Conservation (phyloP, 345 rosid species). For the Eutrema heterophyllum region DNA sequence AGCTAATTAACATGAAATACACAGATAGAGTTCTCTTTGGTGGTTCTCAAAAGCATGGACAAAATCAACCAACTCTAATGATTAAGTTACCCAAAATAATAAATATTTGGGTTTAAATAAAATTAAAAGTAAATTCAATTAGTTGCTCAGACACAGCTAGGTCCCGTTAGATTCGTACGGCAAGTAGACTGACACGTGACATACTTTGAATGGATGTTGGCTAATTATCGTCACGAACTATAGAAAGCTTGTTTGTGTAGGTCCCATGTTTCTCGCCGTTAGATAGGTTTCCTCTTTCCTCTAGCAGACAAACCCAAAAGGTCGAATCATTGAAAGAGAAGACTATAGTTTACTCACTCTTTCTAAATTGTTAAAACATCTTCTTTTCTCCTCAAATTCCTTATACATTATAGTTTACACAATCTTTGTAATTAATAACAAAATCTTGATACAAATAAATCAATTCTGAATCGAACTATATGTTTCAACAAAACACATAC, state of each 20-base stretch:
- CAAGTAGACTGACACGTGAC: not conserved
- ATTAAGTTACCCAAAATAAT: slow-evolving; percentile 1
- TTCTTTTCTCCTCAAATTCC: not conserved
- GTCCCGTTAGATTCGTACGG: slow-evolving; percentile 2
- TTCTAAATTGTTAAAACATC: not conserved
- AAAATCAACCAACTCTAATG: slow-evolving; percentile 12
- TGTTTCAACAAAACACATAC: too few relatives aligned
- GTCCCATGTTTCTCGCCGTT: slow-evolving; percentile 6
- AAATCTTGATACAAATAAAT: too few relatives aligned
- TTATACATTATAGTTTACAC: not conserved
- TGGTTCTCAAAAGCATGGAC: slow-evolving; percentile 21
- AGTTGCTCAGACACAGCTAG: slow-evolving; percentile 8
- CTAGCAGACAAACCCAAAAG: not conserved
- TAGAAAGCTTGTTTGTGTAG: not conserved
- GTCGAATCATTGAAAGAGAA: not conserved
- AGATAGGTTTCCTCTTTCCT: not conserved
- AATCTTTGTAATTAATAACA: not conserved
- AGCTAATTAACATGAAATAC: slow-evolving; percentile 19
- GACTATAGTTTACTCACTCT: not conserved
- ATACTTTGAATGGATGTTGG: not conserved
- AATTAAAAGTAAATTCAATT: not conserved
- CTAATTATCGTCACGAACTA: slow-evolving; percentile 10
- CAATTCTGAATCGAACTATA: too few relatives aligned
- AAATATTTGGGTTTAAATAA: not conserved
- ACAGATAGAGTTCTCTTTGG: slow-evolving; percentile 2